Base-by-base conservation (phyloP, 768 basidiomycete genomes). In the Hericium erinaceus region DNA sequence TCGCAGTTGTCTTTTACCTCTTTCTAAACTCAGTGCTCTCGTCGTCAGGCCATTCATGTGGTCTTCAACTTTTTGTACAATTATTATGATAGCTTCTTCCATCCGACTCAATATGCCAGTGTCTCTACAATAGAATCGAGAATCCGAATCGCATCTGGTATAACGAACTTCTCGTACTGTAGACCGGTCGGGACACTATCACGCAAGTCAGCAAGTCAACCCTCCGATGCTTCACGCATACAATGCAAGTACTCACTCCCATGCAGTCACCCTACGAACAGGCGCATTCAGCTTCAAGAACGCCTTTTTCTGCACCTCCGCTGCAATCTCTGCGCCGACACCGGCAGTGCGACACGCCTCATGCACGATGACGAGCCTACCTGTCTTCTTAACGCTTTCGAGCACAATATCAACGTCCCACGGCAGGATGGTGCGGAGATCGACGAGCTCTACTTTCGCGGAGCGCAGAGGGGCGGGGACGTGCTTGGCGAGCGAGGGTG, bases 211-310 rank as follows among this genome's bases (percentile, higher is more conserved):
- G n/a, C 28, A 22, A 50, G 46, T 49, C 37, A 40, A 8, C n/a
- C n/a, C 54, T 15, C 28, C 4, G 13, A 33, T 20, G 20, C 20
- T 26, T 38, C 44, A 49, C 60, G 56, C 54, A 57, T 37, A 28
- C 48, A 49, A 55, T 12, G 28, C 50, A 54, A 33, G 26, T 7
- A 85, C 93, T 80, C 65, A 95, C 93, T 97, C 94, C 95, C 95
- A 98, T 28, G 90, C 92, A 2, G 89, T 83, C 16, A 98, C 82
- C 41, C 93, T 75, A 65, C 80, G 87, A 22, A 98, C 87, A 0
- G 94, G 94, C 8, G 94, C 93, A 56, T 91, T 82, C 52, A 98
- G 72, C 68, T 86, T 87, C 65, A 97, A 74, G 73, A 97, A 97
- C 62, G 89, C 92, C 58, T 87, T 75, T 70, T 87, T 87, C 73